Conservation (phyloP, 768 basidiomycete genomes). For the Boletus eberwhitei region DNA sequence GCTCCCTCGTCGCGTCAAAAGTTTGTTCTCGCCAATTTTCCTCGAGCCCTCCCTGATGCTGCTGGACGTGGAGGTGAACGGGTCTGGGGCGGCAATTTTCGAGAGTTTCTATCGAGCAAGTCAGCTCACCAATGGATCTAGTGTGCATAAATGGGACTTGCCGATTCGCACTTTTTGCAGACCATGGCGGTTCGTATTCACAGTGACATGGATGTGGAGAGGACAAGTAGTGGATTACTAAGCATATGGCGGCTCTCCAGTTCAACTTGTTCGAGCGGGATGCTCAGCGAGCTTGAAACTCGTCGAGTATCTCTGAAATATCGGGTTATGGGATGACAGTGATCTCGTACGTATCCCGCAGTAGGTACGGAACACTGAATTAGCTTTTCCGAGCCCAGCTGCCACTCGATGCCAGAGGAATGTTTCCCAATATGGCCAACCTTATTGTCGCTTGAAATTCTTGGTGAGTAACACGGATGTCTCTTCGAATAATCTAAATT, state of each 20-base stretch:
- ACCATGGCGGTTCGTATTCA: constrained; percentile 51
- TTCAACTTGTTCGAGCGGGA: not conserved
- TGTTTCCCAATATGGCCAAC: constrained; percentile 22
- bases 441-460: constrained; percentile 28
- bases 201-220: constrained; percentile 6
- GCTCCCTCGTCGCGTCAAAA: constrained; percentile 63
- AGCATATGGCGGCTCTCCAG: not conserved
- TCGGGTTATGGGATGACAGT: not conserved
- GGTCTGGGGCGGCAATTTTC: constrained; percentile 86
- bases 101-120: constrained; percentile 68
- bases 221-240: constrained; percentile 12
- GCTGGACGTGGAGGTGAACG: constrained; percentile 68
- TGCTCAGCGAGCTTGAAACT: too few species aligned
- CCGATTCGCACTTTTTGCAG: constrained; percentile 83
- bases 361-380: not conserved
- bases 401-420: not conserved
- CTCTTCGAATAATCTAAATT: constrained; percentile 9
- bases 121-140: constrained; percentile 3
- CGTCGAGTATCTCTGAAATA: not conserved
- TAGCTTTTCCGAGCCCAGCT: constrained; percentile 2
- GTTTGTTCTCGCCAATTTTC: constrained; percentile 83
- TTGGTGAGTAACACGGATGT: constrained; percentile 19
- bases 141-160: constrained; percentile 30
- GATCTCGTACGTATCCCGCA: not conserved
- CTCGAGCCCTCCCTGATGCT: constrained; percentile 79